Percentiles rank a stretch among this genome's conserved stretches.
Conservation (phyloP, 2,329 filamentous ascomycete genomes). For the Alternaria gaisen region DNA sequence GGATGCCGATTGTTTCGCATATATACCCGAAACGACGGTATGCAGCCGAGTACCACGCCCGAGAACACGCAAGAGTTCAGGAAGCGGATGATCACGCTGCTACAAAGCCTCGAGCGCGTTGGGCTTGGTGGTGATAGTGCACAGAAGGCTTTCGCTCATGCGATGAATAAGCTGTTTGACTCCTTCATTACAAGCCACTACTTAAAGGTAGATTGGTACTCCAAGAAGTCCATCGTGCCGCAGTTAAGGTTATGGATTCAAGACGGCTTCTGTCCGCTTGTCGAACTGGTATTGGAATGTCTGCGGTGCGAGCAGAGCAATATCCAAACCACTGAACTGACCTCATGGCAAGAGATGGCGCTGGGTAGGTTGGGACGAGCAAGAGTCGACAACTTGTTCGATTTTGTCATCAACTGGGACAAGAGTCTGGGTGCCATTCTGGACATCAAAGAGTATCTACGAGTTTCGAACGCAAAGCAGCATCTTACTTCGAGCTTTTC, state of each 20-base stretch:
- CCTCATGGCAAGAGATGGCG: slow-evolving; percentile 76
- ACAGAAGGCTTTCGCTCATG: slow-evolving; percentile 75
- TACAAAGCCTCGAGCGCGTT: slow-evolving; percentile 68
- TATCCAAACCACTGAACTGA: slow-evolving; percentile 58
- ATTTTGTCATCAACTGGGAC: slow-evolving; percentile 81
- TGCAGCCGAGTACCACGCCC: slow-evolving; percentile 26
- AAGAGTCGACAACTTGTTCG: slow-evolving; percentile 76
- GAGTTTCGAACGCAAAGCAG: slow-evolving; percentile 72
- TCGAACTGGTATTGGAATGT: slow-evolving; percentile 66
- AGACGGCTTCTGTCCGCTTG: slow-evolving; percentile 70
- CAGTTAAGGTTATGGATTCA: slow-evolving; percentile 74
- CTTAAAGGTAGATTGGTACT: slow-evolving; percentile 67
- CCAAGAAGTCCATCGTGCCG: slow-evolving; percentile 64
- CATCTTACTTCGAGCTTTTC: slow-evolving; percentile 76
- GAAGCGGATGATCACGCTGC: slow-evolving; percentile 63
- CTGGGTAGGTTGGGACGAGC: slow-evolving; percentile 72
- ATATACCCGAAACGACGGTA: slow-evolving; percentile 38
- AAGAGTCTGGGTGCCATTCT: slow-evolving; percentile 74
- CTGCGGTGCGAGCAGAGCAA: slow-evolving; percentile 40
- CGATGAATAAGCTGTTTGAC: slow-evolving; percentile 72
- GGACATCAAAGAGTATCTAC: slow-evolving; percentile 75
- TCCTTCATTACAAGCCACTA: slow-evolving; percentile 70
- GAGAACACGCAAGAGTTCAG: slow-evolving; percentile 50
- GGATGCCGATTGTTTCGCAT: slow-evolving; percentile 58
- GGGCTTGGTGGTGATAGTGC: slow-evolving; percentile 75